Evolutionary conservation across 805 yeast species (phyloP), one percentile per base, ranked within the genome.

Genomic region (Tetrapisispora phaffii): DNA sequence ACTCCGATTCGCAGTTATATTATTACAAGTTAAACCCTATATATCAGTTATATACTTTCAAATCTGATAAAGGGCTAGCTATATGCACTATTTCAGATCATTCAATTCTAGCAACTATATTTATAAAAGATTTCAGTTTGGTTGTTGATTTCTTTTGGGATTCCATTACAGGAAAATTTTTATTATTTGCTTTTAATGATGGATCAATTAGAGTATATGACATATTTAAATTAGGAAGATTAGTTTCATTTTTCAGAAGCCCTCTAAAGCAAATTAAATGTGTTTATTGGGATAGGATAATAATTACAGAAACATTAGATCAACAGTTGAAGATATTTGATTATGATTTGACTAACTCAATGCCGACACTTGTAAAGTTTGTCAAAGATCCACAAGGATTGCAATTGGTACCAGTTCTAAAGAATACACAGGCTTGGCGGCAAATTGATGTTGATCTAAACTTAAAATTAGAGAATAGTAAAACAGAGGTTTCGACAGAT

Each of bases 191-290:
- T 9, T 57, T 58, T 24, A 48, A 44, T 9, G 62, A 75, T 60
- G 83, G 80, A 46, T 47, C 67, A 45, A 58, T 79, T 5, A 68
- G 76, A 66, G 70, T 79, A 9, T 76, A 73, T 50, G 70, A 85
- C 40, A 59, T 47, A 12, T 50, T 55, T 16, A 46, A 49, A 19
- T 51, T 50, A 10, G 63, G 63, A 13, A 58, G 55, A 42, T 35
- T 59, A 20, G 44, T 56, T 15, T 50, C 58, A 8, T 47, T 57
- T 32, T 37, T 57, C 4, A 47, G 58, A 38, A 12, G 19, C 10
- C 9, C 36, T 10, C 41, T 37, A 33, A 42, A 17, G 26, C 22
- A 34, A 21, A 43, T 45, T 8, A 55, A 50, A 32, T 40, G 44
- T 13, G 54, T 48, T 3, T 9, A 46, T 16, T 58, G 62, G 62